These are phyloP conservation scores for Capsaspora owczarzaki DNA, from an alignment of 78 protist species.

Conservation along the genomic window DNA sequence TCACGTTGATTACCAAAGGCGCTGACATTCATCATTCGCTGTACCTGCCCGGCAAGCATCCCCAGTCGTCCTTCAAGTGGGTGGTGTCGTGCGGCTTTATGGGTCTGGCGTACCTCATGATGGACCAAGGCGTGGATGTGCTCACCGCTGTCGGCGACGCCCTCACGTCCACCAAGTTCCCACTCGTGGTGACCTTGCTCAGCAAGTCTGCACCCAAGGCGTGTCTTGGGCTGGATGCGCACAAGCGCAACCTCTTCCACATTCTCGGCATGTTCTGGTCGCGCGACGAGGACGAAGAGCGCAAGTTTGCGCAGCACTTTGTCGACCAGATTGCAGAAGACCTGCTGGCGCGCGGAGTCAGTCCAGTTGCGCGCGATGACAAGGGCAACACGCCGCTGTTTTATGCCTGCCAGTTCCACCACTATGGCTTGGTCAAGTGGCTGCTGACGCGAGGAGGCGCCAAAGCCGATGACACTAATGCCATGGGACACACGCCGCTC, in stretches of 20 bases:
- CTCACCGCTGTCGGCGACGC: not conserved
- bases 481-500: too few species aligned
- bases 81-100: not conserved
- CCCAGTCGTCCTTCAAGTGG: not conserved
- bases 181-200: not conserved
- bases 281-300: not conserved
- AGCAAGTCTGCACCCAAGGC: not conserved
- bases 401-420: too few species aligned
- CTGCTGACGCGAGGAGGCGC: too few species aligned
- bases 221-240: not conserved
- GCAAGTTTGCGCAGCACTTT: not conserved
- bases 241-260: not conserved
- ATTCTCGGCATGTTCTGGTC: not conserved
- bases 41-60: not conserved
- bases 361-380: not conserved
- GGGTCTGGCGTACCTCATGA: not conserved
- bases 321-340: too few species aligned
- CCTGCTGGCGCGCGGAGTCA: too few species aligned
- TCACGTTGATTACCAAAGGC: not conserved
- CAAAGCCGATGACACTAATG: too few species aligned
- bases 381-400: conserved; percentile 16
- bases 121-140: not conserved
- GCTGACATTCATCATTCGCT: not conserved
- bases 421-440: too few species aligned
- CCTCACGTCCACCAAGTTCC: not conserved